Percentiles rank a stretch among this genome's conserved stretches.
Evolutionary conservation across 75 land plant species (phyloP).

Genomic region (Ceratopteris richardii): DNA sequence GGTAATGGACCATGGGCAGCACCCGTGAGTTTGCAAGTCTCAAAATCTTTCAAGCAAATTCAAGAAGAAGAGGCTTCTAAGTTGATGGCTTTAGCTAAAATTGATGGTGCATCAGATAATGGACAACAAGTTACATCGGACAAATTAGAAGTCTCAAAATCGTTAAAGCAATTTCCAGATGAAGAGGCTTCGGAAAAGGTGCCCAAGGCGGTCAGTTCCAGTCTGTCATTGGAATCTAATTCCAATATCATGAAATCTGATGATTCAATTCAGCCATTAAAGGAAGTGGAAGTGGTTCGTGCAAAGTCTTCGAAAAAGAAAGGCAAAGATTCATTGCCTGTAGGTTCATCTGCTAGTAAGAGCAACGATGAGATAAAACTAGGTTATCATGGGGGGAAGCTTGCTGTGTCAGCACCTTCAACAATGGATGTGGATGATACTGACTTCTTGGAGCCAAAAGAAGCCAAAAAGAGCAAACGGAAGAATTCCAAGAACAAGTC

Average conservation of each 20-base stretch:
- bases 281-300: neutral
- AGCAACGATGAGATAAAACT: neutral
- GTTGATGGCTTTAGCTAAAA: neutral
- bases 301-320: neutral
- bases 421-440: conserved; percentile 29
- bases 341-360: neutral
- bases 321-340: neutral
- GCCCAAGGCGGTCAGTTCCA: neutral
- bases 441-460: conserved; percentile 92
- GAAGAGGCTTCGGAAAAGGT: too few species aligned
- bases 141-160: neutral
- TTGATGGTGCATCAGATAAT: neutral
- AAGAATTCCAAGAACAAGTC: conserved; percentile 66
- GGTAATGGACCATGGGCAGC: neutral
- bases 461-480: conserved; percentile 73
- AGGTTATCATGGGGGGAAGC: conserved; percentile 3
- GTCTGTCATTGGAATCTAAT: neutral
- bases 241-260: neutral
- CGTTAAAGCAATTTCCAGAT: neutral
- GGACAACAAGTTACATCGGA: neutral
- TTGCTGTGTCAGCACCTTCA: neutral
- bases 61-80: conserved; percentile 7
- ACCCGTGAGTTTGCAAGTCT: neutral
- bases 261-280: neutral
- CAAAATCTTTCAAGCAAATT: conserved; percentile 2